phyloP scores from a whole-genome alignment of 23 red algal species.

The Agarophyton chilense region DNA sequence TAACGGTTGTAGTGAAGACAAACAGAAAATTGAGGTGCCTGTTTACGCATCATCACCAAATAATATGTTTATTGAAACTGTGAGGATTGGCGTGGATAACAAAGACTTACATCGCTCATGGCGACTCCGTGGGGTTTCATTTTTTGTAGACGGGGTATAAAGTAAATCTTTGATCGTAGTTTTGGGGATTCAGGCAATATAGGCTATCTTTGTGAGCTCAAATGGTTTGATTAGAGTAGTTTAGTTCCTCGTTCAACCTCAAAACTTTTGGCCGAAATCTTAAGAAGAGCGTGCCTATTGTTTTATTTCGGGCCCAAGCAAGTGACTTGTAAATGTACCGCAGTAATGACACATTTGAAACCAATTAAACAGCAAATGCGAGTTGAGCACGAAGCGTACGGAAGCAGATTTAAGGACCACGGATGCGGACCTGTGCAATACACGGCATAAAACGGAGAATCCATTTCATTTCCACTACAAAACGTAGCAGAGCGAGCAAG shows the following conservation, averaged over 20 bases:
- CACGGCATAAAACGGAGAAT: constrained; percentile 10
- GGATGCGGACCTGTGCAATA: not conserved
- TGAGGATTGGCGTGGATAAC: not conserved
- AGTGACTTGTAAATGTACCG: constrained; percentile 42
- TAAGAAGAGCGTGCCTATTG: too few species aligned
- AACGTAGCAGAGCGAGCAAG: constrained; percentile 14
- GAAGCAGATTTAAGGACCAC: constrained; percentile 67
- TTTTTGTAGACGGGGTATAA: not conserved
- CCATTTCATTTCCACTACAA: constrained; percentile 9
- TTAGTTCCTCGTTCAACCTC: too few species aligned
- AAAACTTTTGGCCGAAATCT: too few species aligned
- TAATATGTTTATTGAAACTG: not conserved
- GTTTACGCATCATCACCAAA: not conserved
- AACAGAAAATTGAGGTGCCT: not conserved
- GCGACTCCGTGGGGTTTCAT: not conserved
- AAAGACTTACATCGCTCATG: not conserved
- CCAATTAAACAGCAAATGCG: constrained; percentile 24
- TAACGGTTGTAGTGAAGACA: not conserved
- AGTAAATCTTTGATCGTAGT: too few species aligned
- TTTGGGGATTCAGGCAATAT: too few species aligned
- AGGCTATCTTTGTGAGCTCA: too few species aligned
- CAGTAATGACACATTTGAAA: constrained; percentile 60
- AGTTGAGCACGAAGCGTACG: not conserved
- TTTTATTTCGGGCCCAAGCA: too few species aligned
- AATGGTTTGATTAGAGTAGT: too few species aligned